Evolutionary conservation across 306 rosid species (phyloP).

Genomic region (Vigna reflexopilosa): DNA sequence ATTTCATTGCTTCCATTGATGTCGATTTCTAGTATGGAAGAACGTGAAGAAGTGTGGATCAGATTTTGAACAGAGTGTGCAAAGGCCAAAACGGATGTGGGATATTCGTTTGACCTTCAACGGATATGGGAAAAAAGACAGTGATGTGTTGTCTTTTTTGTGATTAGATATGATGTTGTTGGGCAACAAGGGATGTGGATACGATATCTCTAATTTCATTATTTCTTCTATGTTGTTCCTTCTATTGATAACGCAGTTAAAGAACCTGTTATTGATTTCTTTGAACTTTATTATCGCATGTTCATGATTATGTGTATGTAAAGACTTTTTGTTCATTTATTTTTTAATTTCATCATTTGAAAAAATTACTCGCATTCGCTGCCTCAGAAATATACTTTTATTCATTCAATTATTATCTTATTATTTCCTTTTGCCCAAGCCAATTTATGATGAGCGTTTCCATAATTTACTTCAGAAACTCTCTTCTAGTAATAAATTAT

Average conservation of each 20-base stretch:
- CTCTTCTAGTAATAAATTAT: too few relatives aligned
- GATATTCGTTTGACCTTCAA: too few relatives aligned
- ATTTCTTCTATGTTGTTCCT: background rate
- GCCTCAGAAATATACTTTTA: background rate
- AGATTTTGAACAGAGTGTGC: too few relatives aligned
- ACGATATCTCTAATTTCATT: background rate
- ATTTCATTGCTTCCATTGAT: too few relatives aligned
- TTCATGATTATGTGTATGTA: background rate
- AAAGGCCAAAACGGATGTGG: too few relatives aligned
- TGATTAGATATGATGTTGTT: too few relatives aligned
- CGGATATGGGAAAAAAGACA: background rate
- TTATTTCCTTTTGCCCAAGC: too few relatives aligned
- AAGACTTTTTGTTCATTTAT: background rate
- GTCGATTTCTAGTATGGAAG: too few relatives aligned
- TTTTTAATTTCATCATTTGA: background rate
- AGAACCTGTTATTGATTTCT: slow-evolving; percentile 8
- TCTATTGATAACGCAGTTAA: slow-evolving; percentile 44
- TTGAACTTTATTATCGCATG: background rate
- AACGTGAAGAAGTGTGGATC: too few relatives aligned
- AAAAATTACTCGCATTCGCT: background rate
- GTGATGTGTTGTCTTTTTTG: background rate
- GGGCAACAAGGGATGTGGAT: background rate
- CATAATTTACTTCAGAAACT: too few relatives aligned
- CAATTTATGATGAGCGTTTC: too few relatives aligned
- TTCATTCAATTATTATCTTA: background rate